Evolutionary conservation across 1,284 basidiomycete genomes (phyloP), one percentile per base, ranked within the genome.

Genomic region (Macrocystidia cucumis): DNA sequence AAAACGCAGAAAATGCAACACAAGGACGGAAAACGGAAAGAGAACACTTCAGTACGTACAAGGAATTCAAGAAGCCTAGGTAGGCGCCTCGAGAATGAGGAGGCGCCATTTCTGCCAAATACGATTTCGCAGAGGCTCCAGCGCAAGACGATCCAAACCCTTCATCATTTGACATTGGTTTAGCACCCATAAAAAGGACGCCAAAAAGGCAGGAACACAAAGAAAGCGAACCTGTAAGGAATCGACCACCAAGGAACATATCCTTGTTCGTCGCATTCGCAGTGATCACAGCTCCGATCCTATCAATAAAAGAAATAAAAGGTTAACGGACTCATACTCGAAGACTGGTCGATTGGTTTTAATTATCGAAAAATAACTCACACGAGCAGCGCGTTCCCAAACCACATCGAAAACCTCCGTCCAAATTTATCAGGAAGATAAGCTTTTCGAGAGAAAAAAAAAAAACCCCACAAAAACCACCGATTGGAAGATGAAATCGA

Each of bases 371-470:
- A 32, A 22, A 29, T 22, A 7, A 54, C 64, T 37, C 43, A 69
- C 68, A 70, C 57, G 19, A 74, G 46, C 30, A 70, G 48, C 4
- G 55, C 33, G 42, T 73, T 74, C 8, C 64, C 71, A 31, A 63
- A 54, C 42, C 68, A 67, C 73, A 75, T 75, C 7, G 65, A 60
- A 45, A 63, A 64, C 16, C 72, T 62, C 33, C 73, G 65, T 1
- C 74, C 73, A 41, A 72, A 63, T 40, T 51, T 59, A 50, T 75
- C 73, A 6, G 70, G 69, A 9, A 74, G 47, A 46, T 62, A 66
- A 3, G 63, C 63, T 67, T n/a, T n/a, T n/a, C n/a, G n/a, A n/a
- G n/a, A n/a, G n/a, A n/a, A n/a, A n/a, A n/a, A n/a, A n/a, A n/a
- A n/a, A n/a, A n/a, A n/a, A n/a, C n/a, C n/a, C n/a, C n/a, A n/a